phyloP scores from a whole-genome alignment of 2,329 filamentous ascomycete species.

The Purpureocillium takamizusanense region DNA sequence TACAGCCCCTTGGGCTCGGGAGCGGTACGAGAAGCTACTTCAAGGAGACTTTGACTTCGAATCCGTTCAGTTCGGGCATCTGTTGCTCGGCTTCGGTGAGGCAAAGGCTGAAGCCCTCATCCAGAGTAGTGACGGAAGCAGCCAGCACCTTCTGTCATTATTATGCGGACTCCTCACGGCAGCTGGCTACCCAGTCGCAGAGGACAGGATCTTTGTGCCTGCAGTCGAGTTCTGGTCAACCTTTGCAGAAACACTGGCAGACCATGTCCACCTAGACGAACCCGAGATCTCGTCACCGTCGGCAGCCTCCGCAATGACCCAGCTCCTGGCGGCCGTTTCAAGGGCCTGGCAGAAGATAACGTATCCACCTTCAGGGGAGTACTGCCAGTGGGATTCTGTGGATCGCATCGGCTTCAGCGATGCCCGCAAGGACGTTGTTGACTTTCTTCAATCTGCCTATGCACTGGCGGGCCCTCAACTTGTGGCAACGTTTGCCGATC shows the following conservation, averaged over 20 bases:
- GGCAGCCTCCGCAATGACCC: slow-evolving; percentile 47
- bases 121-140: slow-evolving; percentile 38
- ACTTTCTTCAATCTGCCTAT: slow-evolving; percentile 66
- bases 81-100: slow-evolving; percentile 62
- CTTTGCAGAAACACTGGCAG: slow-evolving; percentile 61
- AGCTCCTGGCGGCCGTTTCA: slow-evolving; percentile 56
- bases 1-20: slow-evolving; percentile 47
- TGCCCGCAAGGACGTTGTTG: slow-evolving; percentile 69
- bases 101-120: slow-evolving; percentile 53
- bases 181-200: slow-evolving; percentile 57
- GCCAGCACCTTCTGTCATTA: slow-evolving; percentile 43
- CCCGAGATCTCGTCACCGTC: slow-evolving; percentile 37
- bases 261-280: slow-evolving; percentile 41
- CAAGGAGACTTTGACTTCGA: slow-evolving; percentile 56
- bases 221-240: slow-evolving; percentile 76
- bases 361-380: slow-evolving; percentile 50
- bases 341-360: slow-evolving; percentile 61
- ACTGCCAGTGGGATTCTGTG: slow-evolving; percentile 59
- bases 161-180: slow-evolving; percentile 58
- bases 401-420: slow-evolving; percentile 60
- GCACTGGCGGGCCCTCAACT: slow-evolving; percentile 48
- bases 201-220: slow-evolving; percentile 66
- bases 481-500: slow-evolving; percentile 46
- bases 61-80: slow-evolving; percentile 53
- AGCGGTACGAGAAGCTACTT: slow-evolving; percentile 45